Evolutionary conservation across 495 filamentous ascomycete genomes (phyloP), one percentile per base, ranked within the genome.

Genomic region (Penicilliopsis zonata): DNA sequence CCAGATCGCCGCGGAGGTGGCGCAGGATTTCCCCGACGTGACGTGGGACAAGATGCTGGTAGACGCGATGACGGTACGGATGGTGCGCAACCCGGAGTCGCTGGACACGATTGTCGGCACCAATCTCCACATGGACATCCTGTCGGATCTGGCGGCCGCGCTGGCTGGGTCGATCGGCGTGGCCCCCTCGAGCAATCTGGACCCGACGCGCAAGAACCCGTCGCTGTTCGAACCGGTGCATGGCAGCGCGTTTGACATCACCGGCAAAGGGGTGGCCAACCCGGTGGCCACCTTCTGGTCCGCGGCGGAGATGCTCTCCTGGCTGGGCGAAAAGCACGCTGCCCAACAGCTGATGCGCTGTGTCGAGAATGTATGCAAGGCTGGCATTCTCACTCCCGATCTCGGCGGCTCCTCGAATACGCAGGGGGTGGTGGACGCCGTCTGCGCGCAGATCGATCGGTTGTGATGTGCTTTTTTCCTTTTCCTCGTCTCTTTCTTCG

Each of bases 271-370:
- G 0, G 25, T 56, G 27, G 77, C 77, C 16, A 82, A 82, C 41
- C 76, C 77, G 0, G 62, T 81, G 1, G 77, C 61, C 5, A 73
- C 74, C 4, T 72, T 80, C 41, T 78, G 73, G 74, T 70, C 69
- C 0, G 69, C 62, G 5, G 65, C 64, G 4, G 72, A 78, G 48
- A 80, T 80, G 75, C 53, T 80, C 16, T 46, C 52, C 14, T 78
- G 72, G 73, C 35, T 80, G 14, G 71, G 71, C 0, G 53, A 71
- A 47, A 56, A 62, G 23, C 51, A 55, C 21, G 71, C 69, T 10
- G 67, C 65, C 1, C 55, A 57, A 29, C 42, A 47, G 25, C 43
- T 80, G 30, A 65, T 78, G 63, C 37, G 55, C 18, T 57, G 53
- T 34, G 60, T 78, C 9, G 71, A 77, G 50, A 63, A 60, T 27